These are phyloP conservation scores for Metarhizium humberi DNA, from an alignment of 2,329 filamentous ascomycete genomes.

Conservation along the genomic window DNA sequence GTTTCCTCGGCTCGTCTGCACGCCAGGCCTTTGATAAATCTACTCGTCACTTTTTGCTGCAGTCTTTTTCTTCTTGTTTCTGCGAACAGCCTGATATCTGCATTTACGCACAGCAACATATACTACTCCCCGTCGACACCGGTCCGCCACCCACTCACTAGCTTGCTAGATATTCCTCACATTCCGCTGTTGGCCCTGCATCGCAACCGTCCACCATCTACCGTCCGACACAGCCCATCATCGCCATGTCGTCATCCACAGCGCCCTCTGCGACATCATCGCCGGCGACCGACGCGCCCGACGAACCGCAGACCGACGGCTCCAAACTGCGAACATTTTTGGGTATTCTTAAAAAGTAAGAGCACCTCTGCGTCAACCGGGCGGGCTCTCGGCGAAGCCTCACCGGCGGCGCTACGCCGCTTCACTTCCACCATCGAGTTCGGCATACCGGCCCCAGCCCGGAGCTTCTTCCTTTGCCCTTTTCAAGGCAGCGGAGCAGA, in stretches of 20 bases:
- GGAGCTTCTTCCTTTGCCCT: too few species aligned
- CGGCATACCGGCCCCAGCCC: background rate
- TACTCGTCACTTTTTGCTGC: too few species aligned
- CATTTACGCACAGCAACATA: background rate
- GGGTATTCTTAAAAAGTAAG: constrained; percentile 79
- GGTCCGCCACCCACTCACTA: background rate
- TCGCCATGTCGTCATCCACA: constrained; percentile 28
- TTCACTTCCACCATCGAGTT: background rate
- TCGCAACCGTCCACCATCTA: background rate
- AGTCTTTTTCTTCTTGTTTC: background rate
- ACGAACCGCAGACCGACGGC: constrained; percentile 58
- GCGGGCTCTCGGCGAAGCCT: constrained; percentile 4
- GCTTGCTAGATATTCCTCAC: background rate
- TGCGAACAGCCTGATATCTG: background rate
- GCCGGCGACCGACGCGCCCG: constrained; percentile 23
- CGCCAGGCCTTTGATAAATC: too few species aligned
- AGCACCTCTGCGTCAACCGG: constrained; percentile 6
- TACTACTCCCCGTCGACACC: background rate
- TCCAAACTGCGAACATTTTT: constrained; percentile 87
- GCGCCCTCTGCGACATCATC: constrained; percentile 22
- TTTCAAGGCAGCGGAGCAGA: background rate
- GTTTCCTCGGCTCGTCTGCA: background rate
- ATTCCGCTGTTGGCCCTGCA: background rate
- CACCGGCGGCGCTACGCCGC: constrained; percentile 4
- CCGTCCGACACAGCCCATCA: background rate